Evolutionary conservation across 2,329 filamentous ascomycete species (phyloP).

Genomic region (Aureobasidium sp.): DNA sequence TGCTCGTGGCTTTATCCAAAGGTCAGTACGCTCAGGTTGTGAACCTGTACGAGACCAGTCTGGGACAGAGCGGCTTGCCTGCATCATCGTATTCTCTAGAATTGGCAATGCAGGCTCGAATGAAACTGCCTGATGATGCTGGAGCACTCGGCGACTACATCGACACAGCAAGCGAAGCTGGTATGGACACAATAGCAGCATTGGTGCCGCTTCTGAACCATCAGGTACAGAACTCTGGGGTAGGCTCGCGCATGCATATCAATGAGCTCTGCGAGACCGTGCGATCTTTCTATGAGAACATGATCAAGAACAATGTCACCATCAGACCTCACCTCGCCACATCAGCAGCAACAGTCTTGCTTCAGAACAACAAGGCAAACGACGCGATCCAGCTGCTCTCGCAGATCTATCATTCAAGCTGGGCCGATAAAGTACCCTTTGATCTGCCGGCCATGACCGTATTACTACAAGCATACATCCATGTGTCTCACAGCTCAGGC

Average conservation of each 20-base stretch:
- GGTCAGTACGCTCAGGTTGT: constrained; percentile 20
- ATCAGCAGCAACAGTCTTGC: constrained; percentile 25
- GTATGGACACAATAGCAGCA: constrained; percentile 25
- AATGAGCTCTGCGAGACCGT: constrained; percentile 19
- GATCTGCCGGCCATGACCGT: constrained; percentile 28
- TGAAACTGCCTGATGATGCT: background rate
- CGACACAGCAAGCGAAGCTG: constrained; percentile 23
- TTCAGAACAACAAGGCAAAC: constrained; percentile 21
- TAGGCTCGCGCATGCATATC: constrained; percentile 15
- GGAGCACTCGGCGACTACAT: constrained; percentile 21
- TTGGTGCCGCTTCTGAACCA: constrained; percentile 25
- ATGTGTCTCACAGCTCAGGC: constrained; percentile 17
- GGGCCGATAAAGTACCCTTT: constrained; percentile 19
- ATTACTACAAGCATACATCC: constrained; percentile 25
- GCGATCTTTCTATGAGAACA: constrained; percentile 26
- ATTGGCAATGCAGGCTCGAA: constrained; percentile 25
- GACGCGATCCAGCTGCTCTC: constrained; percentile 26
- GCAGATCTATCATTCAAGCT: constrained; percentile 23
- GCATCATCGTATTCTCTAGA: constrained; percentile 23
- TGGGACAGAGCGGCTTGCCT: constrained; percentile 21
- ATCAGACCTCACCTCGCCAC: constrained; percentile 25
- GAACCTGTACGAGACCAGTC: constrained; percentile 21
- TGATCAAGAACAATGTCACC: constrained; percentile 23
- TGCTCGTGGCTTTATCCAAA: constrained; percentile 23
- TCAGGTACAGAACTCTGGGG: constrained; percentile 19